A percentile compares a stretch with the other conserved stretches of the same genome.
Conservation (phyloP, 2,329 filamentous ascomycete genomes). For the Macrophomina phaseolina region DNA sequence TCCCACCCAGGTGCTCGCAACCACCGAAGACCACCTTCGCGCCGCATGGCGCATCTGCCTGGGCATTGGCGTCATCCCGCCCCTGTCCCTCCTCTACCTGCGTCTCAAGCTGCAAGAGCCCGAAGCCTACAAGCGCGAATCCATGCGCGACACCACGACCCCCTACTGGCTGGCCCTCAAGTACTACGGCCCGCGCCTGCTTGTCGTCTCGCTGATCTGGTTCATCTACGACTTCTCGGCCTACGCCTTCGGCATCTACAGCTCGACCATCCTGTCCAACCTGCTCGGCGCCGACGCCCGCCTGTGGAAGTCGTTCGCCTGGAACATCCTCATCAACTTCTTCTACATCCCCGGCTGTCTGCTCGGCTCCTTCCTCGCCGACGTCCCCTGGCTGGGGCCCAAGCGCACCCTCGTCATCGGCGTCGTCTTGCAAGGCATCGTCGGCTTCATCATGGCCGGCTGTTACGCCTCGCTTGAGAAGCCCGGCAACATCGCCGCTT, state of each 20-base stretch:
- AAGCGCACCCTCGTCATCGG: constrained; percentile 74
- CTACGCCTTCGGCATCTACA: constrained; percentile 88
- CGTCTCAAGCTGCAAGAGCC: constrained; percentile 60
- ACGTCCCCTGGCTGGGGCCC: constrained; percentile 72
- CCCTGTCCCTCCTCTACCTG: constrained; percentile 62
- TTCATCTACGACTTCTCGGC: constrained; percentile 72
- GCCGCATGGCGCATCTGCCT: constrained; percentile 84
- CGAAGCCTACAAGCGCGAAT: constrained; percentile 58
- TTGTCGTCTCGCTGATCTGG: constrained; percentile 62
- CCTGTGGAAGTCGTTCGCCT: constrained; percentile 81
- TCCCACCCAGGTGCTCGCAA: constrained; percentile 53
- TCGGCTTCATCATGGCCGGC: constrained; percentile 90
- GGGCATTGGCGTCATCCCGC: constrained; percentile 58
- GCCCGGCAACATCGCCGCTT: constrained; percentile 71
- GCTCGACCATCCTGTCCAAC: constrained; percentile 72
- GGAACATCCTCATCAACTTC: constrained; percentile 85
- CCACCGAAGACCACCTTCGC: constrained; percentile 66
- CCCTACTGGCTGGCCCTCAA: constrained; percentile 52
- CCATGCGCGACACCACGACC: constrained; percentile 53
- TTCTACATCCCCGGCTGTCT: constrained; percentile 88
- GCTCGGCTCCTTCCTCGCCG: constrained; percentile 75
- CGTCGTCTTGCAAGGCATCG: constrained; percentile 72
- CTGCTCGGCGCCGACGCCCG: constrained; percentile 65
- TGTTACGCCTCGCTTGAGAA: constrained; percentile 74
- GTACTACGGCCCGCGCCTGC: constrained; percentile 62